A percentile compares a stretch with the other conserved stretches of the same genome.
These are phyloP conservation scores for Cyclotella kingstonii DNA, from an alignment of 108 stramenopile genomes.

Conservation along the genomic window DNA sequence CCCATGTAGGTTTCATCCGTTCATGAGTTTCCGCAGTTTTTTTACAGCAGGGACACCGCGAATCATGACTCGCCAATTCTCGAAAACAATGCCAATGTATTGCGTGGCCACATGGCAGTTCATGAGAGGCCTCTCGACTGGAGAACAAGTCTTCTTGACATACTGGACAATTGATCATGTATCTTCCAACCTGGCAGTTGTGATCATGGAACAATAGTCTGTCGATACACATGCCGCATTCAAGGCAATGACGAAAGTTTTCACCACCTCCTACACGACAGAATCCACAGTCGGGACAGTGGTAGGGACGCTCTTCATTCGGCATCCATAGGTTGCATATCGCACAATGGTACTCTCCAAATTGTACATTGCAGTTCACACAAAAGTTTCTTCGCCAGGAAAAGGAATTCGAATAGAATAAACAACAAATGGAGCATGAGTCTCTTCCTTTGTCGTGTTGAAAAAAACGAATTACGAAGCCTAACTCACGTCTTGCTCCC, in stretches of 20 bases:
- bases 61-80: slow-evolving; percentile 72
- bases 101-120: slow-evolving; percentile 88
- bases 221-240: slow-evolving; percentile 90
- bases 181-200: slow-evolving; percentile 85
- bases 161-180: slow-evolving; percentile 88
- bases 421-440: no score
- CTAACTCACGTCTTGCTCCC: slow-evolving; percentile 38
- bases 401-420: no score
- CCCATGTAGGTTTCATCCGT: slow-evolving; percentile 83
- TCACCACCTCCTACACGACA: slow-evolving; percentile 86
- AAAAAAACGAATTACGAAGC: neutral
- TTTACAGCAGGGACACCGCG: slow-evolving; percentile 84
- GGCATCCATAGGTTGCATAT: slow-evolving; percentile 90
- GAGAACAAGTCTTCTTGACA: slow-evolving; percentile 88
- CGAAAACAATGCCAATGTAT: slow-evolving; percentile 89
- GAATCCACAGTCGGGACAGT: slow-evolving; percentile 83
- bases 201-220: slow-evolving; percentile 70
- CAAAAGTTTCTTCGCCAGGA: slow-evolving; percentile 86
- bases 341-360: slow-evolving; percentile 85
- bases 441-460: no score
- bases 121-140: slow-evolving; percentile 69
- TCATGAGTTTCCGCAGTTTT: slow-evolving; percentile 88
- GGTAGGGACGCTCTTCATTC: slow-evolving; percentile 80
- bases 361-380: slow-evolving; percentile 71
- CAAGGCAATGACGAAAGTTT: slow-evolving; percentile 82